Evolutionary conservation across 169 alveolate genomes (phyloP).

Genomic region (Amoebophrya sp.): DNA sequence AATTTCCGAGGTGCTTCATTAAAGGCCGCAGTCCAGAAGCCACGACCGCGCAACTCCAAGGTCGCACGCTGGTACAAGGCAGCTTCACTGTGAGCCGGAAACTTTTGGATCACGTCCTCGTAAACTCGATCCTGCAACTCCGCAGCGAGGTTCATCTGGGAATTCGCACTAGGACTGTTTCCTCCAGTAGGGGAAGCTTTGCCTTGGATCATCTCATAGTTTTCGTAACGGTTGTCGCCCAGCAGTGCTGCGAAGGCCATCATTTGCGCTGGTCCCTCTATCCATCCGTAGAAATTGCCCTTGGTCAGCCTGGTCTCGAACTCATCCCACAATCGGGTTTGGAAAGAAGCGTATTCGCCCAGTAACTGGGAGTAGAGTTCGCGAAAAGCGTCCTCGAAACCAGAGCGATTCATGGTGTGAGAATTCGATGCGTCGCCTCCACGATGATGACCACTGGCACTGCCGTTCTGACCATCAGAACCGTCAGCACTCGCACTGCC

Average conservation of each 20-base stretch:
- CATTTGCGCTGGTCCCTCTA: not conserved
- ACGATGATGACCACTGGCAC: too few relatives aligned
- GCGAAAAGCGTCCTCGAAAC: not conserved
- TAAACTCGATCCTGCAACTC: constrained; percentile 1
- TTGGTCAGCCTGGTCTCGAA: not conserved
- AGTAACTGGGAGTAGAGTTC: not conserved
- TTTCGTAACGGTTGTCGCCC: not conserved
- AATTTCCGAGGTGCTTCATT: not conserved
- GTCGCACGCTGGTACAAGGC: constrained; percentile 1
- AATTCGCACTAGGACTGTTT: too few relatives aligned
- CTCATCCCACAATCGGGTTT: not conserved
- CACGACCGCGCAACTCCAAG: constrained; percentile 9
- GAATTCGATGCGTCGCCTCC: too few relatives aligned
- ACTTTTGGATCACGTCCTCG: not conserved
- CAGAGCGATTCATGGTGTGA: too few relatives aligned
- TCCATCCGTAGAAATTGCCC: not conserved
- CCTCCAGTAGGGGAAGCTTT: too few relatives aligned
- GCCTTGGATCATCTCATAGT: too few relatives aligned
- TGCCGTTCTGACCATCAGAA: not conserved
- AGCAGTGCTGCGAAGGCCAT: not conserved
- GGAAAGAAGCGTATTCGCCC: not conserved
- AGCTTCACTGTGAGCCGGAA: not conserved
- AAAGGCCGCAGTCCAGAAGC: not conserved
- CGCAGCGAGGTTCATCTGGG: not conserved
- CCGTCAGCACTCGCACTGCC: not conserved